Conservation (phyloP, 2,329 filamentous ascomycete species). For the Raffaelea ambrosiae region DNA sequence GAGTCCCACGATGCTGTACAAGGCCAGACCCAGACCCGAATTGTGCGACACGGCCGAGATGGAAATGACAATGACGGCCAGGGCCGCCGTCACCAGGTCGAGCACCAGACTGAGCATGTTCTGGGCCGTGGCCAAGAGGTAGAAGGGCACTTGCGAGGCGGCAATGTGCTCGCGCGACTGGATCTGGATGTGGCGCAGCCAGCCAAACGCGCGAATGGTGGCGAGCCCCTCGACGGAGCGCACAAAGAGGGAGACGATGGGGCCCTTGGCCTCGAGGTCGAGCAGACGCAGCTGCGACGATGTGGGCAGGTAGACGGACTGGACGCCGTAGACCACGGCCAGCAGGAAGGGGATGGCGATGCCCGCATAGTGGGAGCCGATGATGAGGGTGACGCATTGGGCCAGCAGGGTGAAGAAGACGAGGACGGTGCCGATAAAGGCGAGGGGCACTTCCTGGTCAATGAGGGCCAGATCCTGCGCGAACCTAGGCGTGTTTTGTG, state of each 20-base stretch:
- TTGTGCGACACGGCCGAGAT: background rate
- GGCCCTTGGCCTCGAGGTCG: slow-evolving; percentile 39
- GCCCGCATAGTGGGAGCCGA: background rate
- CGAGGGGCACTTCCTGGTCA: background rate
- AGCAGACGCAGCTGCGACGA: slow-evolving; percentile 46
- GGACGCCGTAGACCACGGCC: slow-evolving; percentile 31
- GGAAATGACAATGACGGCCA: background rate
- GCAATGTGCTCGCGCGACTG: background rate
- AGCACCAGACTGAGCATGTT: background rate
- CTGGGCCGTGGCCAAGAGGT: background rate
- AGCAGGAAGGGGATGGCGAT: background rate
- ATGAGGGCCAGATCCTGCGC: background rate
- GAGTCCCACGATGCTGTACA: background rate
- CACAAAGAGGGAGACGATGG: background rate
- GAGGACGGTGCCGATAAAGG: background rate
- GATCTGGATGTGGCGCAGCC: background rate
- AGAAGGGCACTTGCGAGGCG: background rate
- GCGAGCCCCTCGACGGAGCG: background rate
- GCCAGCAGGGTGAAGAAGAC: background rate
- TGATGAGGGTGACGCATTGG: background rate
- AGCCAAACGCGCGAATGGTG: background rate
- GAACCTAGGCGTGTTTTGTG: background rate
- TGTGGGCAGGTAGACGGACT: slow-evolving; percentile 43
- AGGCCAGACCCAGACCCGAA: background rate
- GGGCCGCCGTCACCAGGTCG: background rate